Percentiles rank a stretch among this genome's conserved stretches.
phyloP scores from a whole-genome alignment of 306 rosid genomes.

The Cicer judaicum region DNA sequence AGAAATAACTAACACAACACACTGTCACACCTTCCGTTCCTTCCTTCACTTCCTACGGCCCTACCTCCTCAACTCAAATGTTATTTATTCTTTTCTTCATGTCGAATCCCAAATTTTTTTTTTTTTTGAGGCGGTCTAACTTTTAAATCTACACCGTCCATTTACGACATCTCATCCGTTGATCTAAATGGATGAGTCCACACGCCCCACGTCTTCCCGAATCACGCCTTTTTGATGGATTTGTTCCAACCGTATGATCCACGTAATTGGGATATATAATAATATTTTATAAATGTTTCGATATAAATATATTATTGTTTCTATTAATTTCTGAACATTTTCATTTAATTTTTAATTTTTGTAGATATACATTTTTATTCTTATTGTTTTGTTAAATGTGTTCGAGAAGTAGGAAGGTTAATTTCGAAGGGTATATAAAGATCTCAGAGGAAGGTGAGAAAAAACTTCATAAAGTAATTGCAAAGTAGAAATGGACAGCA shows the following conservation, averaged over 20 bases:
- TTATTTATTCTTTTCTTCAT: slow-evolving; percentile 35
- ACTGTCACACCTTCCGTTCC: slow-evolving; percentile 20
- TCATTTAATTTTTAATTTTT: no score
- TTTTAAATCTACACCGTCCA: slow-evolving; percentile 44
- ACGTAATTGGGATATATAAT: no score
- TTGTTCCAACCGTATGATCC: not conserved
- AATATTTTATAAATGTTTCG: no score
- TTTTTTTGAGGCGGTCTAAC: not conserved
- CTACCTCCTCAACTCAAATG: not conserved
- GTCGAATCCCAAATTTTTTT: not conserved
- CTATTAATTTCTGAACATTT: no score
- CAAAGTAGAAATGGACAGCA: no score
- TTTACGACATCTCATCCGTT: slow-evolving; percentile 20
- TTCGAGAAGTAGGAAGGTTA: no score
- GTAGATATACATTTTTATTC: no score
- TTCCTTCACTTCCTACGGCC: not conserved
- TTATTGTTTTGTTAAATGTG: no score
- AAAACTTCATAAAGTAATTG: no score
- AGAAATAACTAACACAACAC: not conserved
- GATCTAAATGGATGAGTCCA: not conserved
- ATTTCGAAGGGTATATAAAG: no score
- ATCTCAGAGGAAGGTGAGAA: no score
- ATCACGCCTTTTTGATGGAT: not conserved
- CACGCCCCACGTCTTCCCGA: not conserved
- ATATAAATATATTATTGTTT: no score